A percentile compares a stretch with the other conserved stretches of the same genome.
phyloP scores from a whole-genome alignment of 306 rosid species.

The Cucurbita moschata region DNA sequence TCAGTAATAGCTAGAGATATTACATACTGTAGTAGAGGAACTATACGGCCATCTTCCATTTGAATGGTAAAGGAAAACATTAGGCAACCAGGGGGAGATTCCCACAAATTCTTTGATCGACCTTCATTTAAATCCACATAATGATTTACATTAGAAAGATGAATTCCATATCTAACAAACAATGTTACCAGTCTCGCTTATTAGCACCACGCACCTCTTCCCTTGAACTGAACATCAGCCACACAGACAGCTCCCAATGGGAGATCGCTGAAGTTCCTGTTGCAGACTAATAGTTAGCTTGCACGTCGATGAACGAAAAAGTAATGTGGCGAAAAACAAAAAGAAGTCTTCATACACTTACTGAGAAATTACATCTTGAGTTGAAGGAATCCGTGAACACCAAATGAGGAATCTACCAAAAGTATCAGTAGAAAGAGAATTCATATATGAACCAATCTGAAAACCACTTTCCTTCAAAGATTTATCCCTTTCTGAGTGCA shows the following conservation, averaged over 20 bases:
- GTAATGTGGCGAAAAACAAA: background rate
- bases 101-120: conserved; percentile 84
- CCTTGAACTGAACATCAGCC: conserved; percentile 73
- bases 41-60: conserved; percentile 72
- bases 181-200: background rate
- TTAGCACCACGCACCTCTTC: conserved; percentile 50
- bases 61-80: conserved; percentile 72
- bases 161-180: background rate
- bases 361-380: conserved; percentile 79
- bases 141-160: conserved; percentile 1
- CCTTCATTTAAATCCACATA: conserved; percentile 28
- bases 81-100: conserved; percentile 81
- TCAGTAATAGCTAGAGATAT: conserved; percentile 76
- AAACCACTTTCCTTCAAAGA: conserved; percentile 25
- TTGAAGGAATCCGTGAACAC: conserved; percentile 66
- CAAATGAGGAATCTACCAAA: conserved; percentile 78
- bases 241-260: conserved; percentile 77
- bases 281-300: conserved; percentile 14
- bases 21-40: conserved; percentile 79
- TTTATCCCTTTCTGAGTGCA: conserved; percentile 40
- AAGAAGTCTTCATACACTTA: conserved; percentile 14
- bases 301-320: background rate
- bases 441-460: conserved; percentile 37
- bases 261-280: conserved; percentile 74
- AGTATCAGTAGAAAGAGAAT: conserved; percentile 47